These are phyloP conservation scores for Thalia dealbata DNA, from an alignment of 176 grass and related monocot genomes.

Conservation along the genomic window DNA sequence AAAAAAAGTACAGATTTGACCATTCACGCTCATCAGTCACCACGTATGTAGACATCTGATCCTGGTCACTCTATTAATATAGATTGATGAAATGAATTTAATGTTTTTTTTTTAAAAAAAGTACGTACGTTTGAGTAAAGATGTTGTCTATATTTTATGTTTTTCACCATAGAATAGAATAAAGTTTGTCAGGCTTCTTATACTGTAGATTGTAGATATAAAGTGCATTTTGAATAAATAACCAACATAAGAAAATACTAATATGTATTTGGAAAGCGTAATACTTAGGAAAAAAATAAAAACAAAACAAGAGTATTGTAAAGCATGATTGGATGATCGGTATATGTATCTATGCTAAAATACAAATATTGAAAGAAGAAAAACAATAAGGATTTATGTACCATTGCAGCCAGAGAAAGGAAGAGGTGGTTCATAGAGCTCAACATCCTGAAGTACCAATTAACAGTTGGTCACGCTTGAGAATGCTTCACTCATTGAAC, in stretches of 20 bases:
- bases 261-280: too few relatives aligned
- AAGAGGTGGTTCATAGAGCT: not conserved
- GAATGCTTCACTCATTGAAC: too few relatives aligned
- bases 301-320: not conserved
- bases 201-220: not conserved
- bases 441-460: not conserved
- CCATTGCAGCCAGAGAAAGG: constrained; percentile 18
- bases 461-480: not conserved
- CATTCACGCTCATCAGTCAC: too few relatives aligned
- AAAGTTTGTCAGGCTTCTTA: not conserved
- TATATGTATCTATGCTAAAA: not conserved
- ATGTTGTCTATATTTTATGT: not conserved
- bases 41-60: too few relatives aligned
- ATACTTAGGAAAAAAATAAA: too few relatives aligned
- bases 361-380: not conserved
- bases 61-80: too few relatives aligned
- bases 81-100: too few relatives aligned
- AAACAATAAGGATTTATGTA: constrained; percentile 15
- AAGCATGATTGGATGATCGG: not conserved
- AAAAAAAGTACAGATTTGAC: too few relatives aligned
- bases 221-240: too few relatives aligned
- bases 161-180: not conserved
- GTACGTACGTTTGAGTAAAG: not conserved
- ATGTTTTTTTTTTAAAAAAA: too few relatives aligned
- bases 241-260: too few relatives aligned